phyloP scores from a whole-genome alignment of 2,329 filamentous ascomycete species.

The Cytospora paraplurivora region DNA sequence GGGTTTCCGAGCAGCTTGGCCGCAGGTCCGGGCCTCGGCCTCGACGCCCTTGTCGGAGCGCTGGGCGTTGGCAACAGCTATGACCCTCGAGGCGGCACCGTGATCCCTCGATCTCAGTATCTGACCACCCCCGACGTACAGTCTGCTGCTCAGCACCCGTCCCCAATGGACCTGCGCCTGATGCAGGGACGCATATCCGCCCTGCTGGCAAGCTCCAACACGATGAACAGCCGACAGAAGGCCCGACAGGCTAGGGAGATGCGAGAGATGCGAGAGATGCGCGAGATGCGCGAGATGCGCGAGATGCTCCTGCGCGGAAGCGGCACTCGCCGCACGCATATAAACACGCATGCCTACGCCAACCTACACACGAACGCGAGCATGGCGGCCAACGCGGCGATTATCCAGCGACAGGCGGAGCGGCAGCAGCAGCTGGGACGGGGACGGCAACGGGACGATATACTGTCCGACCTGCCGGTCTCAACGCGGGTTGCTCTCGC shows the following conservation, averaged over 20 bases:
- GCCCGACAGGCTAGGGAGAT: slow-evolving; percentile 15
- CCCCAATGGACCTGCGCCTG: slow-evolving; percentile 10
- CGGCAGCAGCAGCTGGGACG: slow-evolving; percentile 7
- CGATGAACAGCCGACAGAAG: slow-evolving; percentile 5
- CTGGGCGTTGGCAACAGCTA: not conserved
- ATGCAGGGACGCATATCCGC: slow-evolving; percentile 19
- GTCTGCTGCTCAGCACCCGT: not conserved
- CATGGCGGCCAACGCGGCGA: slow-evolving; percentile 16
- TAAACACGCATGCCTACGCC: not conserved
- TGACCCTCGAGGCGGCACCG: not conserved
- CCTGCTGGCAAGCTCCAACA: slow-evolving; percentile 4
- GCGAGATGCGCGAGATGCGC: slow-evolving; percentile 17
- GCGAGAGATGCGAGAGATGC: slow-evolving; percentile 14
- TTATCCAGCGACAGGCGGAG: slow-evolving; percentile 7
- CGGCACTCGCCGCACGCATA: not conserved
- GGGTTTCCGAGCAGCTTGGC: slow-evolving; percentile 1
- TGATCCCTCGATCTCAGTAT: not conserved
- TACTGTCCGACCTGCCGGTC: slow-evolving; percentile 1
- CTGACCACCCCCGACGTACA: not conserved
- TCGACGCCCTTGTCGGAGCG: not conserved
- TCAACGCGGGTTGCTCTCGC: not conserved
- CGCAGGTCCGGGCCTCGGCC: not conserved
- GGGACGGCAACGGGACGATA: not conserved
- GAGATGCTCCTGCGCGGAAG: slow-evolving; percentile 7
- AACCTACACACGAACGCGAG: slow-evolving; percentile 20